Evolutionary conservation across 2,329 filamentous ascomycete species (phyloP), one percentile per base, ranked within the genome.

Genomic region (Claviceps sp.): DNA sequence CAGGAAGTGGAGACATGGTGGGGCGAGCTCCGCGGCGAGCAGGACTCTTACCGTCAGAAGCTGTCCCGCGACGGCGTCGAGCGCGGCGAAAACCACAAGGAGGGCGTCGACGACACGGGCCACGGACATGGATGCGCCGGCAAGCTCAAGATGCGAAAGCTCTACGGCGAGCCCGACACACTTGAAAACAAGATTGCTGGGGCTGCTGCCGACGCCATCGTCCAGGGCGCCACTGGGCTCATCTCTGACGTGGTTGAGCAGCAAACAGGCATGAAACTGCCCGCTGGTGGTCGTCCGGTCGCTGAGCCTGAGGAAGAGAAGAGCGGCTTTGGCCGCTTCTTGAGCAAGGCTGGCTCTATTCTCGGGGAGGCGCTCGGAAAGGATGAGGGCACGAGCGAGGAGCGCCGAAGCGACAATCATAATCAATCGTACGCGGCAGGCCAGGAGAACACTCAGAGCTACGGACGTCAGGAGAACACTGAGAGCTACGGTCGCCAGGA

Each of bases 1-100:
- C 66, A 73, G n/a, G 82, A 83, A 17, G 84, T 96, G 5, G 73
- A 87, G 67, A 73, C 85, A 57, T 96, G 90, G 90, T 96, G 90
- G 90, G 65, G 71, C 42, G 71, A 78, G 51, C 81, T 89, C 70
- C 71, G 72, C 49, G 76, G 84, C 5, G 64, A 70, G 34, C 80
- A 81, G 53, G 72, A 86, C 14, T 78, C 81, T 38, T 81, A 93
- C 56, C 84, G 88, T 52, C 69, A 76, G 50, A 85, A 89, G 69
- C 77, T 96, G 46, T 87, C 84, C 60, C 82, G 88, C 17, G 74
- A 85, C 0, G 90, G 91, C 54, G 88, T 96, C 48, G 66, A 82
- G 64, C 74, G 80, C 47, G 87, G 87, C 16, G 75, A 84, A 55
- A 96, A 96, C 68, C 90, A 96, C 70, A 91, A 88, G 67, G 82